Percentiles rank a stretch among this genome's conserved stretches.
Conservation (phyloP, 805 yeast genomes). For the Pichia insulana region DNA sequence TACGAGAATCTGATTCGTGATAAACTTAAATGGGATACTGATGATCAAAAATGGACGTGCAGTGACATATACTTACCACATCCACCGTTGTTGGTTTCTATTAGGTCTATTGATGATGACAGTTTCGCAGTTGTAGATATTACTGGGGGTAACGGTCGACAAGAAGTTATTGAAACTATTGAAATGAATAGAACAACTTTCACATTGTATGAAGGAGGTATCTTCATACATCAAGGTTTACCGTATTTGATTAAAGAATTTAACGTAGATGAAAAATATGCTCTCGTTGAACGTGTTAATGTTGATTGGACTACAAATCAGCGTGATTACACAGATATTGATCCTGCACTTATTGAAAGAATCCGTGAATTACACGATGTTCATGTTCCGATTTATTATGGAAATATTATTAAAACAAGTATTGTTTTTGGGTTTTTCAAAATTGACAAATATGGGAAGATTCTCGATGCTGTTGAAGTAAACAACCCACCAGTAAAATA, state of each 20-base stretch:
- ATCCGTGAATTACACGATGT: constrained; percentile 47
- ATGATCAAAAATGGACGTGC: constrained; percentile 44
- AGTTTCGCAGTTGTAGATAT: constrained; percentile 84
- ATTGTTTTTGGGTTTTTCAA: constrained; percentile 91
- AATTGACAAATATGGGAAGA: constrained; percentile 62
- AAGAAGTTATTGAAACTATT: constrained; percentile 75
- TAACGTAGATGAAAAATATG: constrained; percentile 67
- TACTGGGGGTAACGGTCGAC: constrained; percentile 65
- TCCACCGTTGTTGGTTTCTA: constrained; percentile 69
- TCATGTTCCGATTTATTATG: constrained; percentile 60
- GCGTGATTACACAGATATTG: constrained; percentile 88
- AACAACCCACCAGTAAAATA: constrained; percentile 73
- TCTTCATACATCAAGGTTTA: constrained; percentile 87
- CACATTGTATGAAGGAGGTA: constrained; percentile 86
- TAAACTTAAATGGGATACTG: constrained; percentile 33
- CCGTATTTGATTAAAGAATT: constrained; percentile 83
- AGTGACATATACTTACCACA: constrained; percentile 60
- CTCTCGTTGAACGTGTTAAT: constrained; percentile 78
- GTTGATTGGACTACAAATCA: constrained; percentile 94
- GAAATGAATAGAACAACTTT: constrained; percentile 86
- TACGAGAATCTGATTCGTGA: constrained; percentile 20
- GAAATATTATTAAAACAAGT: constrained; percentile 62
- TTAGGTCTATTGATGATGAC: constrained; percentile 78
- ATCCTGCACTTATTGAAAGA: constrained; percentile 66
- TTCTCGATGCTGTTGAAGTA: constrained; percentile 91